These are phyloP conservation scores for Pseudonitzschia pungens DNA, from an alignment of 108 stramenopile species.

Conservation along the genomic window DNA sequence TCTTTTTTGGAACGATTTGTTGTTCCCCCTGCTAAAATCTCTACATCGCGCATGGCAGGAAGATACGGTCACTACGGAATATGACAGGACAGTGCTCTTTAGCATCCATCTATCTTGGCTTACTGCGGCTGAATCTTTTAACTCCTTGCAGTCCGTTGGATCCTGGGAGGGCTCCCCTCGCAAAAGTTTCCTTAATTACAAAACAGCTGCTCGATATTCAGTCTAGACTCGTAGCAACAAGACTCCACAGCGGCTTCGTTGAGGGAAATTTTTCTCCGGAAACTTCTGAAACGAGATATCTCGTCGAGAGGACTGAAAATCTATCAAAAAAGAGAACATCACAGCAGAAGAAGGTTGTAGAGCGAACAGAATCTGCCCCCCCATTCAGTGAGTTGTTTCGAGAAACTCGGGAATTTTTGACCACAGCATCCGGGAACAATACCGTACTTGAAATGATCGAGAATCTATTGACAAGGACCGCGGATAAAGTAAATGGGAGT, in stretches of 20 bases:
- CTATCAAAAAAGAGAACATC: slow-evolving; percentile 32
- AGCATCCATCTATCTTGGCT: slow-evolving; percentile 77
- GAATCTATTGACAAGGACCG: not conserved
- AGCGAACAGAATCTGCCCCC: slow-evolving; percentile 60
- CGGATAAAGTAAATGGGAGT: not conserved
- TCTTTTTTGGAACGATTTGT: slow-evolving; percentile 17
- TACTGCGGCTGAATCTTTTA: slow-evolving; percentile 70
- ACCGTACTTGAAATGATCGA: slow-evolving; percentile 49
- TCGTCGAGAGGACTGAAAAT: slow-evolving; percentile 18
- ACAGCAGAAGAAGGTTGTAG: slow-evolving; percentile 74
- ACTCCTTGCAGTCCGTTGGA: slow-evolving; percentile 89
- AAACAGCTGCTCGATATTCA: slow-evolving; percentile 38
- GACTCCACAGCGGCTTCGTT: slow-evolving; percentile 57
- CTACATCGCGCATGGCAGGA: slow-evolving; percentile 36
- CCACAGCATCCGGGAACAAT: slow-evolving; percentile 6
- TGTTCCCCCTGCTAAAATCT: slow-evolving; percentile 45
- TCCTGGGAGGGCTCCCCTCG: slow-evolving; percentile 84
- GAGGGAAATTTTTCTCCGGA: slow-evolving; percentile 53
- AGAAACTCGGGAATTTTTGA: slow-evolving; percentile 71
- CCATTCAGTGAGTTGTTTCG: slow-evolving; percentile 75
- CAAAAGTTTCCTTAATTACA: slow-evolving; percentile 69
- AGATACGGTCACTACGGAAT: slow-evolving; percentile 23
- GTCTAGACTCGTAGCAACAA: slow-evolving; percentile 52
- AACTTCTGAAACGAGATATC: slow-evolving; percentile 11
- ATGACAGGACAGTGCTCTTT: slow-evolving; percentile 28